Evolutionary conservation across 345 rosid genomes (phyloP), one percentile per base, ranked within the genome.

Genomic region (Populus nigra): DNA sequence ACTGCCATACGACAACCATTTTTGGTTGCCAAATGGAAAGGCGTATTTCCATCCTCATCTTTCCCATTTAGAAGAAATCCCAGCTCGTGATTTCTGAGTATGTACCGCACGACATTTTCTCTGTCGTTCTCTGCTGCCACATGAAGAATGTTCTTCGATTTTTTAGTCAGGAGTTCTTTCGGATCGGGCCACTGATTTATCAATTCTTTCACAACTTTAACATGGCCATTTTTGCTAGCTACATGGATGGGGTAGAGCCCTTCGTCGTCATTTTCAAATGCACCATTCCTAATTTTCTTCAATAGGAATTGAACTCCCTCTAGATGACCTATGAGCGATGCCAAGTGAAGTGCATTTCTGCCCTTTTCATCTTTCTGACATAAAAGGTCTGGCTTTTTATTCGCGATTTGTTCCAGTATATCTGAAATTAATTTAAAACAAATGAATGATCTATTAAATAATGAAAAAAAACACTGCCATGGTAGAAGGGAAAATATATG

Each of bases 21-120:
- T 31, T 72, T 29, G 11, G 68, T n/a, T 8, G 76, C 76, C 76
- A 73, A 39, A 25, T 73, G 76, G 12, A 73, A 15, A n/a, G 76
- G 53, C 12, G 76, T 57, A 27, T 73, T 73, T 35, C 76, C 76
- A 35, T 73, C 68, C 50, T n/a, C 20, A 39, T 73, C 76, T 27
- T 5, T 33, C 16, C 2, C 65, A 22, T 55, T 55, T 18, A 9
- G 1, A 22, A 72, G 27, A 15, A 20, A 1, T 1, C 1, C 13
- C 1, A 36, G 29, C 6, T n/a, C 12, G 33, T n/a, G 68, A n/a
- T 5, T 11, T 23, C 1, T 2, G 12, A 73, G 49, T 15, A 61
- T 5, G 0, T 59, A 36, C 13, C 33, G 4, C 8, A 73, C 17
- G 20, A 73, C 35, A 0, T 8, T 61, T 20, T 13, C 0, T 35